phyloP scores from a whole-genome alignment of 495 filamentous ascomycete genomes.

The Tuber magnatum region DNA sequence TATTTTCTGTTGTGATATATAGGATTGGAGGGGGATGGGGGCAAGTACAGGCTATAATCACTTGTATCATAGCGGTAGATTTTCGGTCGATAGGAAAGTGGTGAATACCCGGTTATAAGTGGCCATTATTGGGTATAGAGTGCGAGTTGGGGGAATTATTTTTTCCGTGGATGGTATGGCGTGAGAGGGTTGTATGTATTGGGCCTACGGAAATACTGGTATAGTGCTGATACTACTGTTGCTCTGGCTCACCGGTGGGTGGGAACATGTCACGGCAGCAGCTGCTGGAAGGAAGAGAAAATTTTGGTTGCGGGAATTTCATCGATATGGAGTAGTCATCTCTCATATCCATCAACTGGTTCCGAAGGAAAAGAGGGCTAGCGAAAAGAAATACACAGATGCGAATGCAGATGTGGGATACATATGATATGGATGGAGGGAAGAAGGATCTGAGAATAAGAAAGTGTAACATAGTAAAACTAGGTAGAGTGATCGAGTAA shows the following conservation, averaged over 20 bases:
- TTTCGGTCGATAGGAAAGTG: neutral
- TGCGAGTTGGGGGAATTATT: neutral
- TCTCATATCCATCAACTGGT: neutral
- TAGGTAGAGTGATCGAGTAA: slow-evolving; percentile 20
- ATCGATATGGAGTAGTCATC: neutral
- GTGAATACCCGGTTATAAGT: neutral
- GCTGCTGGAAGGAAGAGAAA: neutral
- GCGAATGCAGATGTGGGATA: neutral
- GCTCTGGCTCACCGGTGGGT: neutral
- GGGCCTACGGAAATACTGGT: neutral
- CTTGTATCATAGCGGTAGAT: neutral
- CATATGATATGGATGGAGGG: slow-evolving; percentile 2
- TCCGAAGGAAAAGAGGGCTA: slow-evolving; percentile 9
- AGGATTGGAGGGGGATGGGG: neutral
- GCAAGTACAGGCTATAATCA: neutral
- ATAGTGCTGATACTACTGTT: neutral
- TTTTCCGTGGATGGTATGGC: neutral
- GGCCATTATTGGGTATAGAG: neutral
- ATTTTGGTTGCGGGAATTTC: neutral
- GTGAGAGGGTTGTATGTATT: neutral
- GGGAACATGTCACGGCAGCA: neutral
- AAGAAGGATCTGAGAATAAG: neutral
- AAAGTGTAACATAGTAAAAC: slow-evolving; percentile 20
- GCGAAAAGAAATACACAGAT: slow-evolving; percentile 14
- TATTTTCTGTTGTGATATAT: neutral